A percentile compares a stretch with the other conserved stretches of the same genome.
These are phyloP conservation scores for Herpotrichia juniperi DNA, from an alignment of 2,329 filamentous ascomycete species.

Conservation along the genomic window DNA sequence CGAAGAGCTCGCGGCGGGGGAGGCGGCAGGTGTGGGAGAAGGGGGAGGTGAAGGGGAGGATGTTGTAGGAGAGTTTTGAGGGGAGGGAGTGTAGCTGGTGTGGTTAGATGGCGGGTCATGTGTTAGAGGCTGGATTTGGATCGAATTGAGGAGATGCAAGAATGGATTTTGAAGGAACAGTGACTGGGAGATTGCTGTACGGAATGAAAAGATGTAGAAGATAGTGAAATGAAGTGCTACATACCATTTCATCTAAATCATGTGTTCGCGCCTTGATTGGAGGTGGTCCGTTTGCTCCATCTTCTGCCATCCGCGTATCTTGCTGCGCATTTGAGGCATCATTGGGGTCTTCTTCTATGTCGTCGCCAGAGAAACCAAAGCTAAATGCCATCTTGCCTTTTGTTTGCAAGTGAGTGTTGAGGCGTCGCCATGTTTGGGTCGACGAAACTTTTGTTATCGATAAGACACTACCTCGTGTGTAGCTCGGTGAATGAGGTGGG, in stretches of 20 bases:
- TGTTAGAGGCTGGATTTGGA: neutral
- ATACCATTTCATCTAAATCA: slow-evolving; percentile 56
- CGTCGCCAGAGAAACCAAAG: slow-evolving; percentile 65
- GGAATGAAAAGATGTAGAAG: neutral
- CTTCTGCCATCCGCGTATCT: slow-evolving; percentile 8
- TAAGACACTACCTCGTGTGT: neutral
- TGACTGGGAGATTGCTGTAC: neutral
- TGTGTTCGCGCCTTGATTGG: slow-evolving; percentile 48
- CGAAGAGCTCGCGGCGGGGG: slow-evolving; percentile 79
- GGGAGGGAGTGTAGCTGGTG: slow-evolving; percentile 65
- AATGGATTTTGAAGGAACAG: neutral
- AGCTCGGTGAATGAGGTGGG: neutral
- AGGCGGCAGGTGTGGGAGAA: slow-evolving; percentile 61
- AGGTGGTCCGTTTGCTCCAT: slow-evolving; percentile 26
- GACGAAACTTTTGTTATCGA: slow-evolving; percentile 2
- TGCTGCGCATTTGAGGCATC: slow-evolving; percentile 26
- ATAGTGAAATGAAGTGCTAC: slow-evolving; percentile 17
- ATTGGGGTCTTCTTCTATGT: slow-evolving; percentile 59
- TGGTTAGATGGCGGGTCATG: slow-evolving; percentile 5
- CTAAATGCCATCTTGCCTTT: slow-evolving; percentile 51
- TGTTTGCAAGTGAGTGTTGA: neutral
- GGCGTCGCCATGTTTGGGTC: neutral
- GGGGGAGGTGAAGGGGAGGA: slow-evolving; percentile 66
- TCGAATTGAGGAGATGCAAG: neutral
- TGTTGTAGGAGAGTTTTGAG: slow-evolving; percentile 74